phyloP scores from a whole-genome alignment of 208 protist species.

The Leishmania martiniquensis region DNA sequence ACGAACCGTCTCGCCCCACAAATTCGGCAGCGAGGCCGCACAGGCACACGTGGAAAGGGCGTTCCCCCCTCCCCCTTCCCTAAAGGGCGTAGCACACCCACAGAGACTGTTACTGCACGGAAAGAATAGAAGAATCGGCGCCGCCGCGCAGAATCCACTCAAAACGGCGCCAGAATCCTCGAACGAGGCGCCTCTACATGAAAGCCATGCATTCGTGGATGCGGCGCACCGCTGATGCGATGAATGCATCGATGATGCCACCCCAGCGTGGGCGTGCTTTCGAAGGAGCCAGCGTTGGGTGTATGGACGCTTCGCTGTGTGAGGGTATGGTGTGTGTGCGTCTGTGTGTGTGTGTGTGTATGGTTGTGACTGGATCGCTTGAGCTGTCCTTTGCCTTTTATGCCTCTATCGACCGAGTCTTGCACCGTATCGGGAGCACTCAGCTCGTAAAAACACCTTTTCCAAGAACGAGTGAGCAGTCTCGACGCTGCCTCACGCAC shows the following conservation, averaged over 20 bases:
- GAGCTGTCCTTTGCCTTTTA: conserved; percentile 4
- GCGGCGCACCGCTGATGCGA: background rate
- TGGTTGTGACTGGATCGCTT: background rate
- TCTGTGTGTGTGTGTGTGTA: background rate
- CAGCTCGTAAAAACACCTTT: background rate
- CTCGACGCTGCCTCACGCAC: background rate
- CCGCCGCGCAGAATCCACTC: background rate
- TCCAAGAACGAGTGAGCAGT: background rate
- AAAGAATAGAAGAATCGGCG: background rate
- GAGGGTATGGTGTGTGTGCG: background rate
- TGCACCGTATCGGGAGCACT: background rate
- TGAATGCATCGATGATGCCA: background rate
- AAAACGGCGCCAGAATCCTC: background rate
- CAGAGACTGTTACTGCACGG: background rate
- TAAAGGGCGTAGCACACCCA: background rate
- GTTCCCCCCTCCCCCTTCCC: no score
- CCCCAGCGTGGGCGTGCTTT: background rate
- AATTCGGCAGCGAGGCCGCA: background rate
- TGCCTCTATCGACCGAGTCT: background rate
- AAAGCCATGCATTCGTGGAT: background rate
- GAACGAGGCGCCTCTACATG: background rate
- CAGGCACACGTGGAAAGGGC: background rate
- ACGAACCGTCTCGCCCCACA: no score
- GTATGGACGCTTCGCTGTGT: background rate
- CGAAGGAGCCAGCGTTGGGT: background rate